Evolutionary conservation across 768 basidiomycete species (phyloP).

Genomic region (Lactifluus subvellereus): DNA sequence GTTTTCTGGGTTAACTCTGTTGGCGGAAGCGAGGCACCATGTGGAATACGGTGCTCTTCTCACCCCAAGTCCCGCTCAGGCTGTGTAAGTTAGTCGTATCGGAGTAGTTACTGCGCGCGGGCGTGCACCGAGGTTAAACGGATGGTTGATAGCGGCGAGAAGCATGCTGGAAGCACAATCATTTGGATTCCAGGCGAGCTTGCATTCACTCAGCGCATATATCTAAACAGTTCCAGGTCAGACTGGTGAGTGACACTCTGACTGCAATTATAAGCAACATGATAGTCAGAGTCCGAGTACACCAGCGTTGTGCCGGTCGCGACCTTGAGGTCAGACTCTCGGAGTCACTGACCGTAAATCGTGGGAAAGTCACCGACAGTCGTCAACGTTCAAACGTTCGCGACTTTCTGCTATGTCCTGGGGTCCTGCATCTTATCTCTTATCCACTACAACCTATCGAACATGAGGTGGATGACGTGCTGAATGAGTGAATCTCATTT

Average conservation of each 20-base stretch:
- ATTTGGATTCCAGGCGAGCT: not conserved
- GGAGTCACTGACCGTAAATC: no score
- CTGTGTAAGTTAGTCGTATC: not conserved
- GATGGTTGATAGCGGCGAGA: not conserved
- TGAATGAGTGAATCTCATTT: no score
- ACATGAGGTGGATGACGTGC: no score
- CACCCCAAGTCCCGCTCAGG: slow-evolving; percentile 10
- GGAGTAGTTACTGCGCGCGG: slow-evolving; percentile 10
- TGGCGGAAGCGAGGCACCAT: not conserved
- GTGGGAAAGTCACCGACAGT: no score
- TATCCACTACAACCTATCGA: no score
- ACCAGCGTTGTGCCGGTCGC: no score
- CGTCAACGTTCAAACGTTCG: no score
- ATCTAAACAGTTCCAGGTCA: not conserved
- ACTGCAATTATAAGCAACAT: no score
- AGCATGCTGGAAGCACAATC: slow-evolving; percentile 1
- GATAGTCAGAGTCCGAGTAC: no score
- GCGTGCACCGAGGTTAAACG: not conserved
- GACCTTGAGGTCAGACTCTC: no score
- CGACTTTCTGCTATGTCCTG: no score
- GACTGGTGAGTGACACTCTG: not conserved
- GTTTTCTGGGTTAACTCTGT: not conserved
- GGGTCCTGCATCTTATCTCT: no score
- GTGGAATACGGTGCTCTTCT: not conserved
- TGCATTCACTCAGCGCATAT: not conserved